Base-by-base conservation (phyloP, 2,329 filamentous ascomycete genomes). In the Scytalidium sp. region DNA sequence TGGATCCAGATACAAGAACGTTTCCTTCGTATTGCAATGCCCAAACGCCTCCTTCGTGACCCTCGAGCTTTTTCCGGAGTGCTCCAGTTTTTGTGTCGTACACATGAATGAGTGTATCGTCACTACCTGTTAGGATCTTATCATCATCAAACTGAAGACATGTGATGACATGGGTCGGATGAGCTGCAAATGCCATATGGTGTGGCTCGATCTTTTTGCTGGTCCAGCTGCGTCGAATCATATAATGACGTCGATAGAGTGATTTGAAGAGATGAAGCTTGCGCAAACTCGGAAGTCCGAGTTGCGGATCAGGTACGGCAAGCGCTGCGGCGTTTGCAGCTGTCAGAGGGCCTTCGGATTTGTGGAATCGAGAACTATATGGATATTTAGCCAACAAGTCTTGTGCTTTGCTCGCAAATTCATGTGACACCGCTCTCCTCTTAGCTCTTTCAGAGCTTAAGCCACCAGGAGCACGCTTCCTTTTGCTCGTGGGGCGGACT, bases 1-100 rank as follows among this genome's bases (percentile, higher is more conserved):
- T 99, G 6, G 92, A 97, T 2, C 94, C 94, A 15, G 94, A 99
- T 2, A 99, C 94, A 19, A 99, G 74, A 15, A 89, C 90, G 64
- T 97, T 97, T 45, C 92, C 93, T 64, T 97, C 87, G 65, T 97
- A 99, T 67, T 97, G 92, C 47, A 99, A 73, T 23, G 94, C 94
- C 94, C 94, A 99, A 1, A 99, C 94, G 42, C 94, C 94, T 27
- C 94, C 94, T 68, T 99, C 94, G 60, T 99, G 94, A 2, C 94
- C 94, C 62, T 92, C 87, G 2, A 99, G 81, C 56, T 87, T 90
- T 63, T 84, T 90, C 43, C 88, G 83, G 29, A 96, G 72, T 56
- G 87, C 87, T 51, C 94, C 94, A 0, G 92, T 97, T 71, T 94
- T 95, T 11, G 94, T 97, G 64, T 97, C 92, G 67, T 97, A 99